A percentile compares a stretch with the other conserved stretches of the same genome.
phyloP scores from a whole-genome alignment of 2,329 filamentous ascomycete species.

The Neodidymelliopsis sp. region DNA sequence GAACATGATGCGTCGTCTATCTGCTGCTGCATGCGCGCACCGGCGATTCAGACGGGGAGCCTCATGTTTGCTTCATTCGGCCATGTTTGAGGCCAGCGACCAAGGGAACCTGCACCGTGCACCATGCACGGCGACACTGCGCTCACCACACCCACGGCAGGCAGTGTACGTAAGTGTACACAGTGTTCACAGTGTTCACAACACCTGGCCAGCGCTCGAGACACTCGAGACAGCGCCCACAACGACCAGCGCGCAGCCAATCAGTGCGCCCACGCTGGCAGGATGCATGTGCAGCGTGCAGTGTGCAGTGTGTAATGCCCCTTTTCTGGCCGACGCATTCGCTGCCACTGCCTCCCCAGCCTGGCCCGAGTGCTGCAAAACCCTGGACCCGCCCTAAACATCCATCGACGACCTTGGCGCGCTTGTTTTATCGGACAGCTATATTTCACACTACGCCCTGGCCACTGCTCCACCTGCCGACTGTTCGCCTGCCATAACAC shows the following conservation, averaged over 20 bases:
- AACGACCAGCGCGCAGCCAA: conserved; percentile 23
- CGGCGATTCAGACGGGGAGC: conserved; percentile 16
- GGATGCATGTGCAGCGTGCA: too few relatives aligned
- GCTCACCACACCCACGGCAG: conserved; percentile 7
- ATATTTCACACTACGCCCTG: conserved; percentile 32
- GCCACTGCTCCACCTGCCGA: conserved; percentile 24
- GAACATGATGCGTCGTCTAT: conserved; percentile 22
- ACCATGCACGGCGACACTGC: conserved; percentile 15
- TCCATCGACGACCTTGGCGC: conserved; percentile 37
- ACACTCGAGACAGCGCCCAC: conserved; percentile 16
- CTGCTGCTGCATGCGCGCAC: conserved; percentile 19
- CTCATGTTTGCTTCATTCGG: conserved; percentile 19
- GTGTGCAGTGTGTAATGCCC: conserved; percentile 31
- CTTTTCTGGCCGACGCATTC: conserved; percentile 30
- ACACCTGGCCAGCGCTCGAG: conserved; percentile 12
- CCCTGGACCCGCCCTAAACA: conserved; percentile 19
- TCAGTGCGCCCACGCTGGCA: conserved; percentile 29
- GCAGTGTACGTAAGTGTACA: too few relatives aligned
- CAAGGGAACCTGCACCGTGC: conserved; percentile 18
- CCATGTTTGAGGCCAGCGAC: conserved; percentile 6
- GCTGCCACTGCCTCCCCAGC: conserved; percentile 17
- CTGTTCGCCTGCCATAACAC: conserved; percentile 24
- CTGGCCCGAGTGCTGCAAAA: conserved; percentile 14
- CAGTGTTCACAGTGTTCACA: conserved; percentile 11
- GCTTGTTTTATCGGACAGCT: conserved; percentile 32